Conservation (phyloP, 257 asterid genomes). For the Avicennia marina region DNA sequence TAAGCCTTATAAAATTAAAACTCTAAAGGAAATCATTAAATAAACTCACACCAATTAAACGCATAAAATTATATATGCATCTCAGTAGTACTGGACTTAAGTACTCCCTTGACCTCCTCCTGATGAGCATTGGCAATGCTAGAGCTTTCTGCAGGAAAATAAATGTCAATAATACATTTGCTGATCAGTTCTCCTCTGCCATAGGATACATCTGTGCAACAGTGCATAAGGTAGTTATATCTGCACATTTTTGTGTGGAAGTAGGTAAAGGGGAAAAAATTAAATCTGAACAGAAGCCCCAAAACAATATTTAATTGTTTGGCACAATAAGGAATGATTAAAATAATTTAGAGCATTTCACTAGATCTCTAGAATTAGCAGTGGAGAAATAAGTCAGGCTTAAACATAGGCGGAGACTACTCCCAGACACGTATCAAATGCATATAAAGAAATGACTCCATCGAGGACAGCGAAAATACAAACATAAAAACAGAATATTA, state of each 20-base stretch:
- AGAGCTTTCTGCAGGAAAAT: slow-evolving; percentile 12
- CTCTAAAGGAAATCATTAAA: background rate
- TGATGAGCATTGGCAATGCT: slow-evolving; percentile 10
- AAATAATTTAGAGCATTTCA: background rate
- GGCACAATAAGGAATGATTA: background rate
- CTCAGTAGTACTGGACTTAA: background rate
- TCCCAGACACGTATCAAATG: background rate
- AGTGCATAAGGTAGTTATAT: background rate
- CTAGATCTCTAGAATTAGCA: background rate
- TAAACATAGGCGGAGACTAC: background rate
- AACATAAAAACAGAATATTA: no score
- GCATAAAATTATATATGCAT: background rate
- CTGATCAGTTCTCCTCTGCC: background rate
- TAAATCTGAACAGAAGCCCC: background rate
- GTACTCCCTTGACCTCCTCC: slow-evolving; percentile 9
- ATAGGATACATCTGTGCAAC: background rate
- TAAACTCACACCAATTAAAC: slow-evolving; percentile 15
- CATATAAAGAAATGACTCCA: background rate
- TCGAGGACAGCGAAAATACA: no score
- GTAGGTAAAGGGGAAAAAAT: background rate
- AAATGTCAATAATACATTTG: background rate
- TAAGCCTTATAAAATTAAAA: background rate
- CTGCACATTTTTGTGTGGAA: background rate
- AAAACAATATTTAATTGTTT: background rate
- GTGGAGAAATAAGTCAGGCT: background rate